Conservation (phyloP, 1,139 yeast genomes). For the Meyerozyma smithsonii region DNA sequence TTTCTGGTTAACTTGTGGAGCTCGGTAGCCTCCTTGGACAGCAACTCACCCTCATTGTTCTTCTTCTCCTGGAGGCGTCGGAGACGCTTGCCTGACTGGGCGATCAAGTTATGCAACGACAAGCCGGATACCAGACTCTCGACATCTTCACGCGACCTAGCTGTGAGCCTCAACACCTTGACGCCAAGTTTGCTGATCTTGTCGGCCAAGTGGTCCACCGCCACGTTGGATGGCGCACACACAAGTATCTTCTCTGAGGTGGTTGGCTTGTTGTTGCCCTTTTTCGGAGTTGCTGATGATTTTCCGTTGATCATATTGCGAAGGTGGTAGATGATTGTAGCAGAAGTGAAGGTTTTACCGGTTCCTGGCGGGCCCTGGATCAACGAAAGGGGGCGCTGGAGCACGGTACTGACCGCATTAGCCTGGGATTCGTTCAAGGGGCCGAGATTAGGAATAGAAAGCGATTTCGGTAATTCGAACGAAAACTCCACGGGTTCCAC, state of each 20-base stretch:
- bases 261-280: slow-evolving; percentile 21
- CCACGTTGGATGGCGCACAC: slow-evolving; percentile 95
- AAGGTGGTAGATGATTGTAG: slow-evolving; percentile 79
- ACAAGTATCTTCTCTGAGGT: slow-evolving; percentile 57
- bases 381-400: slow-evolving; percentile 72
- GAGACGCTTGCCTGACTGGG: slow-evolving; percentile 31
- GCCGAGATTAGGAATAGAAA: slow-evolving; percentile 65
- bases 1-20: slow-evolving; percentile 38
- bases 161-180: slow-evolving; percentile 71
- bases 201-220: slow-evolving; percentile 85
- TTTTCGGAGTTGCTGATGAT: neutral
- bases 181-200: slow-evolving; percentile 66
- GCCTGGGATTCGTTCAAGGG: slow-evolving; percentile 74
- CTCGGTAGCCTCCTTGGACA: slow-evolving; percentile 45
- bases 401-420: slow-evolving; percentile 69
- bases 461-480: slow-evolving; percentile 51
- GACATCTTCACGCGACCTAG: slow-evolving; percentile 78
- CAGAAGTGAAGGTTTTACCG: slow-evolving; percentile 93
- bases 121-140: slow-evolving; percentile 54
- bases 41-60: slow-evolving; percentile 68
- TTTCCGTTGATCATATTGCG: slow-evolving; percentile 40
- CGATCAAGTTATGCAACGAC: slow-evolving; percentile 49
- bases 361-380: slow-evolving; percentile 99
- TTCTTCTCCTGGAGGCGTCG: slow-evolving; percentile 18
- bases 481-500: slow-evolving; percentile 62